Percentiles rank a stretch among this genome's conserved stretches.
phyloP scores from a whole-genome alignment of 352 stramenopile species.

The Plasmopara viticola region DNA sequence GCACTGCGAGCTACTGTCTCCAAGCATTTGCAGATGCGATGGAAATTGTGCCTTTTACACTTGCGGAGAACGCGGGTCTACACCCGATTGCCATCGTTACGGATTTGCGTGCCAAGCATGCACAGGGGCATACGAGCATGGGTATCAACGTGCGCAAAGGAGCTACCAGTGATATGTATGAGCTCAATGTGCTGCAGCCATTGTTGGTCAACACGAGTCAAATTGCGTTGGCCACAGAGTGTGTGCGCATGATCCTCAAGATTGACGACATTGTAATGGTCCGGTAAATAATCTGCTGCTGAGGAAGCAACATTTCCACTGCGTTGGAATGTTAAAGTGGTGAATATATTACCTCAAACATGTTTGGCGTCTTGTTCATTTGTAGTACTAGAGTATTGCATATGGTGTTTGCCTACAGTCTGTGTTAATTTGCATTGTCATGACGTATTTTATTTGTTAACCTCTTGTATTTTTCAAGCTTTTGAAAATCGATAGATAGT shows the following conservation, averaged over 20 bases:
- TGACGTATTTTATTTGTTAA: no score
- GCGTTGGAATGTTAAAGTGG: no score
- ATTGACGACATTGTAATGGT: constrained; percentile 99
- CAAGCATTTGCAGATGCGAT: constrained; percentile 96
- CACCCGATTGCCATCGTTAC: constrained; percentile 99
- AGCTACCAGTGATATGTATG: constrained; percentile 98
- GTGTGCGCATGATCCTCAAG: constrained; percentile 99
- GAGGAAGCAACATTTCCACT: not conserved
- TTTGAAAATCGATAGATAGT: no score
- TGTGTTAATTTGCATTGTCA: no score
- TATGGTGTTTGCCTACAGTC: not conserved
- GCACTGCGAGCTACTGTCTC: constrained; percentile 96
- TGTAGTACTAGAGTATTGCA: no score
- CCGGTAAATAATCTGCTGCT: constrained; percentile 44
- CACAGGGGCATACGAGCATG: constrained; percentile 88
- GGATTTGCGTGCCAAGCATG: constrained; percentile 90
- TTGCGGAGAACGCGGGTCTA: constrained; percentile 98
- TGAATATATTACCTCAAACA: not conserved
- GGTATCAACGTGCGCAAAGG: constrained; percentile 97
- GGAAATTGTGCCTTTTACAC: constrained; percentile 98
- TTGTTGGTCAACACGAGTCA: constrained; percentile 97
- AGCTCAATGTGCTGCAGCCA: constrained; percentile 97
- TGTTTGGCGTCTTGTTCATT: no score
- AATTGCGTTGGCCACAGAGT: constrained; percentile 97
- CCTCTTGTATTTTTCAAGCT: no score